Base-by-base conservation (phyloP, 208 protist genomes). In the Trypanosoma conorhini region DNA sequence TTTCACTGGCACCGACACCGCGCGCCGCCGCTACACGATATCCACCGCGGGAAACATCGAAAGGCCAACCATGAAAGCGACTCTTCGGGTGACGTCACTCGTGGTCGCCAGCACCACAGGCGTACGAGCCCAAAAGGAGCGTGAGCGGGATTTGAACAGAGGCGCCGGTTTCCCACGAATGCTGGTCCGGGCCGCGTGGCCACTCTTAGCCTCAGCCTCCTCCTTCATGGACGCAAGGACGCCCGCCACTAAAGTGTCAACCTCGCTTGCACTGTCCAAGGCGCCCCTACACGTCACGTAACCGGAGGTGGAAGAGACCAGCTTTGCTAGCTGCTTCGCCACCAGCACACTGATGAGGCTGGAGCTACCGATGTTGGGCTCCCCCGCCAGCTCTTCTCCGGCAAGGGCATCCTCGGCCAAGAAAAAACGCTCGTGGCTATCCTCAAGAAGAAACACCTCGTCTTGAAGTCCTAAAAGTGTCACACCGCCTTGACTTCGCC, bases 401-500 rank as follows among this genome's bases (percentile, higher is more conserved):
- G 63, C 21, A 42, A 72, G 42, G 1, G 62, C 68, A 52, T 56
- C 68, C 12, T n/a, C n/a, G n/a, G 74, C 52, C 24, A 83, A 48
- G 62, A 79, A 83, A 55, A 90, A 80, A 22, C 86, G 79, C 66
- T 90, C 86, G 15, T 61, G 67, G 68, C 85, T 86, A 24, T 48
- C 35, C 67, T 89, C 81, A 22, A 95, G 77, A 46, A 95, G 56
- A 44, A 77, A 79, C 64, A 95, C 65, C 73, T 95, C 90, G 59
- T 95, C 90, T 48, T 90, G 84, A 10, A 93, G 66, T 13, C 90
- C 90, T 7, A 95, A 62, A 21, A 95, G 57, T 0, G 90, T 95
- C n/a, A 93, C 76, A 24, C 87, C 87, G 38, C 73, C 65, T n/a
- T 64, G 66, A 35, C 71, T 54, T 54, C 51, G 40, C 55, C 56